These are phyloP conservation scores for Luvunga scandens DNA, from an alignment of 345 rosid genomes.

Conservation along the genomic window DNA sequence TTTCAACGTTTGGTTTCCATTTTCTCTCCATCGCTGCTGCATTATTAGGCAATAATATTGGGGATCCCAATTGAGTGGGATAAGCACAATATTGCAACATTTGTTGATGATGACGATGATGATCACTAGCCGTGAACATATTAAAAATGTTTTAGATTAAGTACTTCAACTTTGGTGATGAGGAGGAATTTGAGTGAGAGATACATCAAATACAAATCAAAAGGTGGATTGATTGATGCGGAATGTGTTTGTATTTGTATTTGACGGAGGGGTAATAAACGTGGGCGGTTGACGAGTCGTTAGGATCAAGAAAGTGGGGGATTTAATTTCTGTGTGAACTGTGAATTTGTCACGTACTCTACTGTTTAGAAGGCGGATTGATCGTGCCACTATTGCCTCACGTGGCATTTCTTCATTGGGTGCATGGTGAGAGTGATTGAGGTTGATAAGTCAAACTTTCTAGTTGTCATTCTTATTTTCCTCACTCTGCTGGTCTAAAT, in stretches of 20 bases:
- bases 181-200: neutral
- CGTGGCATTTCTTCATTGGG: constrained; percentile 30
- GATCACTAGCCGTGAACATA: constrained; percentile 20
- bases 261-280: constrained; percentile 26
- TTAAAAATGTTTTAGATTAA: neutral
- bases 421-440: constrained; percentile 14
- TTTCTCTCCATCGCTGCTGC: constrained; percentile 5
- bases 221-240: neutral
- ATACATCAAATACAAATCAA: too few species aligned
- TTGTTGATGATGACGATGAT: constrained; percentile 13
- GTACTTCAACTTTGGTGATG: neutral
- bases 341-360: constrained; percentile 6
- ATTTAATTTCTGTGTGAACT: neutral
- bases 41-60: neutral
- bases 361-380: constrained; percentile 17
- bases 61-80: constrained; percentile 8
- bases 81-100: constrained; percentile 24
- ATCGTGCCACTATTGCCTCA: neutral
- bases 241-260: constrained; percentile 6
- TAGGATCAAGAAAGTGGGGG: constrained; percentile 28
- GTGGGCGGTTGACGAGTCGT: constrained; percentile 74
- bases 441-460: constrained; percentile 21
- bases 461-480: neutral
- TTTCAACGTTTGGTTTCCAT: constrained; percentile 42
- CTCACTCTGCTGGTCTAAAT: neutral